Percentiles rank a stretch among this genome's conserved stretches.
phyloP scores from a whole-genome alignment of 1,284 basidiomycete genomes.

The Microbotryomycetes sp. region DNA sequence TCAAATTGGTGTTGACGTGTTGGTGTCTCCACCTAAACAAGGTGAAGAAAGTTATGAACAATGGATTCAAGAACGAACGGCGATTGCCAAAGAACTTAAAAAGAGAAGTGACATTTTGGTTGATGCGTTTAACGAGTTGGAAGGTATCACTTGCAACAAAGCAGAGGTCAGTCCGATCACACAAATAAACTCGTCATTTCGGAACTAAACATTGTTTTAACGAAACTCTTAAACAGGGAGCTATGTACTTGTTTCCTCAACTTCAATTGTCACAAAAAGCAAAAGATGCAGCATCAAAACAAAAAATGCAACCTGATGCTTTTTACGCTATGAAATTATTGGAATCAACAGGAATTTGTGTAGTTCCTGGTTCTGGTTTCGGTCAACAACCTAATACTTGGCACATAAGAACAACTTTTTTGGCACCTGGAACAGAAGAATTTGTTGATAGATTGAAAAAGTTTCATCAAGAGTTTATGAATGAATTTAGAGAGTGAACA shows the following conservation, averaged over 20 bases:
- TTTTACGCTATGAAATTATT: slow-evolving; percentile 78
- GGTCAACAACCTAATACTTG: slow-evolving; percentile 80
- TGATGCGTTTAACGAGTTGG: slow-evolving; percentile 63
- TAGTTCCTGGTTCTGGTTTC: slow-evolving; percentile 85
- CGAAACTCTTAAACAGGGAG: slow-evolving; percentile 54
- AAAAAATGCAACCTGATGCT: slow-evolving; percentile 73
- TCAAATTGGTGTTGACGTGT: slow-evolving; percentile 83
- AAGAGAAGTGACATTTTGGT: slow-evolving; percentile 67
- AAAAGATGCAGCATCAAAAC: slow-evolving; percentile 60
- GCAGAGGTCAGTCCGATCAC: slow-evolving; percentile 47
- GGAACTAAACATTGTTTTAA: too few species aligned
- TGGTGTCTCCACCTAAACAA: slow-evolving; percentile 73
- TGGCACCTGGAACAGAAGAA: slow-evolving; percentile 59
- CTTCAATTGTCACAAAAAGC: slow-evolving; percentile 66
- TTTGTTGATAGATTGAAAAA: slow-evolving; percentile 75
- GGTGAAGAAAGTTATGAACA: slow-evolving; percentile 67
- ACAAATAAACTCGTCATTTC: not conserved
- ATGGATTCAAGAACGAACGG: slow-evolving; percentile 73
- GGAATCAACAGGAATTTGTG: slow-evolving; percentile 85
- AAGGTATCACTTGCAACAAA: slow-evolving; percentile 76
- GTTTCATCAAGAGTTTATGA: slow-evolving; percentile 73
- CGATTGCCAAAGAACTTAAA: slow-evolving; percentile 67
- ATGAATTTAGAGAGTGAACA: slow-evolving; percentile 51
- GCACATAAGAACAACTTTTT: slow-evolving; percentile 59
- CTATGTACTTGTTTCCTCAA: slow-evolving; percentile 77